Evolutionary conservation across 2,329 filamentous ascomycete species (phyloP).

Genomic region (Epichloe scottii): DNA sequence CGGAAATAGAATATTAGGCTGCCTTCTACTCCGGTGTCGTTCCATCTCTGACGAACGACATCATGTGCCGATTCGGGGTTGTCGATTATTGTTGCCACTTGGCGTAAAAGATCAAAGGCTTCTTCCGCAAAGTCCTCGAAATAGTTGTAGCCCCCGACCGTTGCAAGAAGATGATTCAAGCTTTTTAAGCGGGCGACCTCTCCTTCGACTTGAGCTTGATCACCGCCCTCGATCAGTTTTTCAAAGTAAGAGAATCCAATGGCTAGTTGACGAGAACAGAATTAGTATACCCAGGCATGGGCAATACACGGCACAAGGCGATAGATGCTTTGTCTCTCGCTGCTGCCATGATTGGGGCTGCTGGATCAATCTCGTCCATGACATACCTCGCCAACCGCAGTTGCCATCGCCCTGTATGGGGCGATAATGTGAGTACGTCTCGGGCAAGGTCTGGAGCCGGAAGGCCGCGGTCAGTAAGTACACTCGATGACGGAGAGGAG

Average conservation of each 20-base stretch:
- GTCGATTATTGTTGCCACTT: slow-evolving; percentile 46
- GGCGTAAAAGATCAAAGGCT: slow-evolving; percentile 54
- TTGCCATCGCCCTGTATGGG: slow-evolving; percentile 86
- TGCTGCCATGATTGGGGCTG: neutral
- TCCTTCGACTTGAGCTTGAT: slow-evolving; percentile 50
- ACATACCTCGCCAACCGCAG: slow-evolving; percentile 93
- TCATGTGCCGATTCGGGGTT: slow-evolving; percentile 43
- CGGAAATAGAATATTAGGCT: slow-evolving; percentile 77
- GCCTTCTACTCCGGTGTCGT: slow-evolving; percentile 53
- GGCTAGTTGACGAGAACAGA: slow-evolving; percentile 37
- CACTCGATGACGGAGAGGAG: neutral
- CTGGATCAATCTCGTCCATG: slow-evolving; percentile 4
- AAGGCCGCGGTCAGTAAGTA: slow-evolving; percentile 5
- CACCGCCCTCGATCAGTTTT: slow-evolving; percentile 56
- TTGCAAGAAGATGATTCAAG: slow-evolving; percentile 57
- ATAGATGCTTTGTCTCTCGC: neutral
- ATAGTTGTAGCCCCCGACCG: slow-evolving; percentile 57
- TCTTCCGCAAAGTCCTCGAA: slow-evolving; percentile 76
- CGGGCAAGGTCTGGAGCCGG: slow-evolving; percentile 54
- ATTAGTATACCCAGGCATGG: neutral
- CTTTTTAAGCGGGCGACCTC: slow-evolving; percentile 62
- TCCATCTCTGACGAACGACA: slow-evolving; percentile 56
- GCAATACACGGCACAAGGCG: too few species aligned
- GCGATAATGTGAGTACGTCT: slow-evolving; percentile 78
- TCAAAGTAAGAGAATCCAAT: slow-evolving; percentile 93